Base-by-base conservation (phyloP, 1,139 yeast species). In the Taphrina deformans region DNA sequence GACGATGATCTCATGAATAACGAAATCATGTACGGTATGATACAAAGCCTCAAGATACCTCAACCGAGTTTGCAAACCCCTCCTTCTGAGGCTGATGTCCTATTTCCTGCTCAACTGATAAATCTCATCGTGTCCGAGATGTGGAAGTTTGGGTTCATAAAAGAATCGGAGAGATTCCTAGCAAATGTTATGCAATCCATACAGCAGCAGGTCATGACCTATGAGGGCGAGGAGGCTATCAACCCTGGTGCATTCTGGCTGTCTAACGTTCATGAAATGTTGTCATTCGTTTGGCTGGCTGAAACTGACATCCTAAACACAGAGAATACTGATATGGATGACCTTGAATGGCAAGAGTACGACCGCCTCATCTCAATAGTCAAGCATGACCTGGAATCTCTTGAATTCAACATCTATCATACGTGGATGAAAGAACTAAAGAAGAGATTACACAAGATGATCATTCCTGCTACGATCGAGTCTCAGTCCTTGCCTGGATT, bases 351-450 rank as follows among this genome's bases (percentile, higher is more conserved):
- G 76, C 87, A 88, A 69, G 96, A 92, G 76, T 95, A 93, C 74
- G 84, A 91, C 76, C 87, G 89, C 70, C 82, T 95, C 69, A 96
- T 92, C 66, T 90, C 92, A 1, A 92, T 93, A 70, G 95, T 93
- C 52, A 90, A 89, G 78, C 96, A 89, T 75, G 99, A 93, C 77
- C 87, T 93, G 72, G 97, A 92, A 78, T 88, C 93, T 12, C 83
- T 93, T 69, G 91, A 96, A 55, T 93, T 88, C 79, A 93, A 93
- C 78, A 89, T 95, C 70, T 93, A 92, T 78, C 96, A 92, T 76
- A 88, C 93, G 81, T 92, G 97, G 98, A 87, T 93, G 91, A 91
- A 90, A 80, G 93, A 89, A 77, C 84, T 93, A 83, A 96, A 92
- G 79, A 89, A 89, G 75, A 89, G 88, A 70, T 79, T 93, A 74